Percentiles rank a stretch among this genome's conserved stretches.
phyloP scores from a whole-genome alignment of 176 grass and related monocot genomes.

The Melocanna baccifera region DNA sequence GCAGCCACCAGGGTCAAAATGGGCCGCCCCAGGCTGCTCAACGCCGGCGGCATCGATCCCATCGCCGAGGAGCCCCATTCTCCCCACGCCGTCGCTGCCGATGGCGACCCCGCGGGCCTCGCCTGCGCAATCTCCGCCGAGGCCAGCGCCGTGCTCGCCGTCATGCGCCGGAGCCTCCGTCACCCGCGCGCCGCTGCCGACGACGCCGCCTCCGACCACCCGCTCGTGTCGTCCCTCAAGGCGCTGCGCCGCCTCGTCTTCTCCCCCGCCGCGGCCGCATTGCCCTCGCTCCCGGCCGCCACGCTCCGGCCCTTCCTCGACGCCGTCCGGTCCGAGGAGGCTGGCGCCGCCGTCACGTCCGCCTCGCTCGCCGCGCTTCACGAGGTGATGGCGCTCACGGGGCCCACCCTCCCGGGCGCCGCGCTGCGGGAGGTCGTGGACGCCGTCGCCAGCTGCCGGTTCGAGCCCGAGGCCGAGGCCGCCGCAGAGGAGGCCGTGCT shows the following conservation, averaged over 20 bases:
- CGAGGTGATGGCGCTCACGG: slow-evolving; percentile 67
- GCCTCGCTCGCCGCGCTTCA: slow-evolving; percentile 66
- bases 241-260: slow-evolving; percentile 79
- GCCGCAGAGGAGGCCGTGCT: slow-evolving; percentile 77
- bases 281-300: slow-evolving; percentile 28
- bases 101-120: slow-evolving; percentile 39
- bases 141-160: slow-evolving; percentile 79
- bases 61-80: slow-evolving; percentile 49
- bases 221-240: slow-evolving; percentile 70
- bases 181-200: slow-evolving; percentile 45
- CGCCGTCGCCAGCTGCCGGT: slow-evolving; percentile 70
- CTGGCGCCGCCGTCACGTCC: slow-evolving; percentile 68
- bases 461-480: slow-evolving; percentile 65
- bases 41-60: slow-evolving; percentile 51
- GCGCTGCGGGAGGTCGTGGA: slow-evolving; percentile 79
- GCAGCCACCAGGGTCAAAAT: background rate
- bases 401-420: slow-evolving; percentile 26
- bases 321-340: slow-evolving; percentile 72
- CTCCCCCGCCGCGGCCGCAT: slow-evolving; percentile 12
- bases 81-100: background rate
- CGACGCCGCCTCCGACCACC: slow-evolving; percentile 57
- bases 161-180: slow-evolving; percentile 75
- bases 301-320: slow-evolving; percentile 76
- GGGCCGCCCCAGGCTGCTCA: slow-evolving; percentile 49
- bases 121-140: slow-evolving; percentile 77